Percentiles rank a stretch among this genome's conserved stretches.
Evolutionary conservation across 495 filamentous ascomycete species (phyloP).

Genomic region (Amorphotheca resinae): DNA sequence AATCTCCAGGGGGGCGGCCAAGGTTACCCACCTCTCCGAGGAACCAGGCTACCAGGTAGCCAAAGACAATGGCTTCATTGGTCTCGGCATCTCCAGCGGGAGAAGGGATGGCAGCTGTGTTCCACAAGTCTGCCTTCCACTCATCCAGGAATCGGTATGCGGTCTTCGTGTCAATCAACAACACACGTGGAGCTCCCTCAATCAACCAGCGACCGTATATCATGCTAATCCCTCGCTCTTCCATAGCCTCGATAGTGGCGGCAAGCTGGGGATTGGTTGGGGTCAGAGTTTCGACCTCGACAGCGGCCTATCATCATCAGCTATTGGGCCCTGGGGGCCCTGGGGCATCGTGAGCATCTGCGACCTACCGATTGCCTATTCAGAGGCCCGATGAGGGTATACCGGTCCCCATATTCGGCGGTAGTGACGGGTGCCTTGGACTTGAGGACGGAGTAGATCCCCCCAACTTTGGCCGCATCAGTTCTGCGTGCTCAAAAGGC

Average conservation of each 20-base stretch:
- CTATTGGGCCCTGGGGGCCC: no score
- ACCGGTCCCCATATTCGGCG: constrained; percentile 94
- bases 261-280: constrained; percentile 71
- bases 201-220: constrained; percentile 96
- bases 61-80: constrained; percentile 95
- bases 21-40: constrained; percentile 73
- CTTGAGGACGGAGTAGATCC: constrained; percentile 98
- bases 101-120: constrained; percentile 78
- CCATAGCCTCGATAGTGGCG: constrained; percentile 79
- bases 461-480: constrained; percentile 52
- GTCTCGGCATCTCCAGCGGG: constrained; percentile 89
- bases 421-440: constrained; percentile 97
- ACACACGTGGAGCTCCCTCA: constrained; percentile 84
- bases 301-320: constrained; percentile 51
- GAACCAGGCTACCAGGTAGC: constrained; percentile 96
- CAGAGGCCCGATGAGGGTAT: constrained; percentile 89
- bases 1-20: no score
- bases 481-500: background rate
- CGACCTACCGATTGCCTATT: constrained; percentile 70
- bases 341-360: constrained; percentile 4
- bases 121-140: constrained; percentile 96
- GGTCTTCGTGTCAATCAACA: constrained; percentile 90
- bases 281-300: constrained; percentile 87
- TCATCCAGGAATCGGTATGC: constrained; percentile 85
- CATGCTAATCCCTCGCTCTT: constrained; percentile 76